A percentile compares a stretch with the other conserved stretches of the same genome.
Evolutionary conservation across 116 monocot species (phyloP).

Genomic region (Cymodocea nodosa): DNA sequence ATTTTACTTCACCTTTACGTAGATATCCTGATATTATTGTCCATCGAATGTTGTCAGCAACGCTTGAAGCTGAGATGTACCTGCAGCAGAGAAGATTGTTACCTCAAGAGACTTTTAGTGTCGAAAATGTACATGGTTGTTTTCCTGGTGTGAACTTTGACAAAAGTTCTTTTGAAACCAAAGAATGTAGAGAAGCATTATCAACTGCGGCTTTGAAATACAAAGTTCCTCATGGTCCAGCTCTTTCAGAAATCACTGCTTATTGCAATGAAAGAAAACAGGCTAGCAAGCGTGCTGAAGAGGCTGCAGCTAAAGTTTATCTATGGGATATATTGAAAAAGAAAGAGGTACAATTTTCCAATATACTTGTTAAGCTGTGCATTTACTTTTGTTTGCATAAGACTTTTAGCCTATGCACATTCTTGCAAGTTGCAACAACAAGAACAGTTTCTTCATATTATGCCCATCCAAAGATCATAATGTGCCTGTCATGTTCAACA

Average conservation of each 20-base stretch:
- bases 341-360: slow-evolving; percentile 45
- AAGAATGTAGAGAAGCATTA: slow-evolving; percentile 47
- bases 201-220: slow-evolving; percentile 37
- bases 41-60: slow-evolving; percentile 64
- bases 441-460: too few relatives aligned
- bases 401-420: too few relatives aligned
- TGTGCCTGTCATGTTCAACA: too few relatives aligned
- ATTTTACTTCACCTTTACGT: slow-evolving; percentile 86
- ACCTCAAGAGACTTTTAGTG: neutral
- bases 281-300: slow-evolving; percentile 68
- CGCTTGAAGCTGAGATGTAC: slow-evolving; percentile 63
- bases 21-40: slow-evolving; percentile 96
- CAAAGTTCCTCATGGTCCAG: slow-evolving; percentile 37
- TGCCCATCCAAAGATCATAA: too few relatives aligned
- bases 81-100: slow-evolving; percentile 21
- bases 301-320: slow-evolving; percentile 56
- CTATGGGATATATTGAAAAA: slow-evolving; percentile 76
- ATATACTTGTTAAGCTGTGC: neutral
- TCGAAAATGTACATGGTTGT: slow-evolving; percentile 10
- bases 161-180: slow-evolving; percentile 44
- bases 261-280: slow-evolving; percentile 80
- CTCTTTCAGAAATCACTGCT: slow-evolving; percentile 54
- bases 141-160: slow-evolving; percentile 56
- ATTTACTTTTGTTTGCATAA: neutral
- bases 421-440: too few relatives aligned